Evolutionary conservation across 129 eudicot species (phyloP), one percentile per base, ranked within the genome.

Genomic region (Calendula officinalis): DNA sequence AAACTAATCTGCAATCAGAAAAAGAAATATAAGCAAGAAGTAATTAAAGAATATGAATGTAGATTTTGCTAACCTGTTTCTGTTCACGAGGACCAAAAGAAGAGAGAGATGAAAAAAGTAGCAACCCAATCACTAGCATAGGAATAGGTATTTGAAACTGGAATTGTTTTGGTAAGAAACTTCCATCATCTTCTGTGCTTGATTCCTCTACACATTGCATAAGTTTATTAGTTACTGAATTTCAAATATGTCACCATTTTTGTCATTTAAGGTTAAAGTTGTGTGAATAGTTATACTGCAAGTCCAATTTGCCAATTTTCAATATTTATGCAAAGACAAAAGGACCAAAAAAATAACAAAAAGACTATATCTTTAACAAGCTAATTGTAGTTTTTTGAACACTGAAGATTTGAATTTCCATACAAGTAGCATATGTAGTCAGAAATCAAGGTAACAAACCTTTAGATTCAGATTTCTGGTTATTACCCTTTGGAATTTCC

Each of bases 391-490:
- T 9, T 14, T 5, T 65, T 16, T 14, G 17, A 36, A 36, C 60
- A 66, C 49, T 7, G 49, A 51, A 46, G n/a, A 62, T 12, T 38
- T 1, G 2, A 66, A 51, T 52, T 66, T 36, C 37, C 41, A 33
- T 33, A n/a, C 4, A 35, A 10, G 9, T 27, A 55, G 59, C 77
- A 45, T 34, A 57, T 17, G 43, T 36, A 43, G 36, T 44, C 44
- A 64, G 15, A 56, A 46, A 55, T 39, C 55, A 56, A 73, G 35
- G 3, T 36, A 54, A 46, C 78, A 10, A 49, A 87, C 97, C 98
- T 84, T 87, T 91, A 3, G 98, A 84, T 56, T 81, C 94, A 8
- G 98, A 70, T 71, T 87, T 91, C 79, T 91, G 88, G 39, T 74
- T 85, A 57, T 83, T 71, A 51, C 64, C 78, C 61, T 92, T 92